Evolutionary conservation across 2,329 filamentous ascomycete genomes (phyloP).

Genomic region (Fusarium odoratissimum): DNA sequence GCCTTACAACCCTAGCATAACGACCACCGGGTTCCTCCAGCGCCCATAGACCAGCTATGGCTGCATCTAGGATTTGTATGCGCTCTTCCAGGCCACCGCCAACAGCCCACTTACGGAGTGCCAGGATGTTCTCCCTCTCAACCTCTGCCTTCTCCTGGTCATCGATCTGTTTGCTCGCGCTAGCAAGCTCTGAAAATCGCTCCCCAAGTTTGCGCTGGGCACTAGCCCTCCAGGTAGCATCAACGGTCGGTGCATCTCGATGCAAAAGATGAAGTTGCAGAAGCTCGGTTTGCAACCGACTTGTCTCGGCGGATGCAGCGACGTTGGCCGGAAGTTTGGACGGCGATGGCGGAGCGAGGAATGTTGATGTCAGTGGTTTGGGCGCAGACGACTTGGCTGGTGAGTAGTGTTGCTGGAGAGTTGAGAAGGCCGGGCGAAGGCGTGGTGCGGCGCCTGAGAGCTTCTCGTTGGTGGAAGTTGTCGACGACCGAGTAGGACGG

Average conservation of each 20-base stretch:
- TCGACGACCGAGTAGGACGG: conserved; percentile 28
- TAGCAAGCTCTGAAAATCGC: conserved; percentile 57
- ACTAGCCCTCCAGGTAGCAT: conserved; percentile 65
- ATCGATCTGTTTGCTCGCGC: conserved; percentile 50
- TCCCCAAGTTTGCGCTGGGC: conserved; percentile 61
- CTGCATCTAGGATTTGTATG: conserved; percentile 67
- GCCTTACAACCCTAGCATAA: conserved; percentile 64
- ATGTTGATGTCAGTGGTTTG: conserved; percentile 69
- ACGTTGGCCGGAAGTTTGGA: conserved; percentile 71
- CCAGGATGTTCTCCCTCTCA: conserved; percentile 63
- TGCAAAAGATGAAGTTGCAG: conserved; percentile 74
- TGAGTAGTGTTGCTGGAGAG: conserved; percentile 74
- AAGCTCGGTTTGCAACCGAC: conserved; percentile 71
- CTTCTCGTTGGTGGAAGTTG: conserved; percentile 34
- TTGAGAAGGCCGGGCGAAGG: conserved; percentile 69
- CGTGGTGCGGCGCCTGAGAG: conserved; percentile 44
- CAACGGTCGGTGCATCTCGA: conserved; percentile 59
- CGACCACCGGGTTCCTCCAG: conserved; percentile 67
- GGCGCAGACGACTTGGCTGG: conserved; percentile 70
- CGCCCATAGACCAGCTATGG: conserved; percentile 68
- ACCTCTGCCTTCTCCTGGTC: conserved; percentile 56
- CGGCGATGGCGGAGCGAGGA: conserved; percentile 69
- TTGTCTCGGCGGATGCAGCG: conserved; percentile 67
- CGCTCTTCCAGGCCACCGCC: conserved; percentile 63
- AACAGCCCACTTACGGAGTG: conserved; percentile 63